These are phyloP conservation scores for Colletotrichum echinochloae DNA, from an alignment of 2,329 filamentous ascomycete genomes.

Conservation along the genomic window DNA sequence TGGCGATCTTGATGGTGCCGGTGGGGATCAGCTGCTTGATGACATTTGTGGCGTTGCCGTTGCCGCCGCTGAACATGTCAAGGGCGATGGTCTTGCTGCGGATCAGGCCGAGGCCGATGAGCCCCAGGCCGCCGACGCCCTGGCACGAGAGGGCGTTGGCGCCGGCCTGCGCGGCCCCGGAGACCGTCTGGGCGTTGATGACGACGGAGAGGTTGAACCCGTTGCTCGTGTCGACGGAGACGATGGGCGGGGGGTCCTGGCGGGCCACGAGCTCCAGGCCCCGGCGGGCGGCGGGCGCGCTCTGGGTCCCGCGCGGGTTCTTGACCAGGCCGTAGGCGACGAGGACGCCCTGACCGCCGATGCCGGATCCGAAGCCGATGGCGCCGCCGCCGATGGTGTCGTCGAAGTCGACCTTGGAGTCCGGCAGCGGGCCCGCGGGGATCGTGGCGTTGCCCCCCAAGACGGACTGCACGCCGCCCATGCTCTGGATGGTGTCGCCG, in stretches of 20 bases:
- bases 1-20: conserved; percentile 45
- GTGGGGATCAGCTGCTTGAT: conserved; percentile 45
- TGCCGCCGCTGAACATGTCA: conserved; percentile 13
- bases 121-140: conserved; percentile 49
- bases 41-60: conserved; percentile 35
- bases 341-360: conserved; percentile 50
- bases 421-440: conserved; percentile 39
- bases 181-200: conserved; percentile 47
- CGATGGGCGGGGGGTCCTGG: conserved; percentile 30
- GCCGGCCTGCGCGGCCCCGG: conserved; percentile 46
- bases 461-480: conserved; percentile 49
- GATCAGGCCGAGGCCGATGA: conserved; percentile 45
- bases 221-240: conserved; percentile 34
- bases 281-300: conserved; percentile 17
- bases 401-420: conserved; percentile 48
- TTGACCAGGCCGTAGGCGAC: conserved; percentile 47
- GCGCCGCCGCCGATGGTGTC: conserved; percentile 52
- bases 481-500: conserved; percentile 48
- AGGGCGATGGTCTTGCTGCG: conserved; percentile 43
- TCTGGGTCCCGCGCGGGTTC: conserved; percentile 36
- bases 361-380: conserved; percentile 50
- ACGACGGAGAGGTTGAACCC: conserved; percentile 46
- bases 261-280: conserved; percentile 12
- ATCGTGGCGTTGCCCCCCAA: conserved; percentile 46
- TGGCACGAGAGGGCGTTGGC: conserved; percentile 49